Conservation (phyloP, 1,139 yeast species). For the Cylindricascospora bacillispora region DNA sequence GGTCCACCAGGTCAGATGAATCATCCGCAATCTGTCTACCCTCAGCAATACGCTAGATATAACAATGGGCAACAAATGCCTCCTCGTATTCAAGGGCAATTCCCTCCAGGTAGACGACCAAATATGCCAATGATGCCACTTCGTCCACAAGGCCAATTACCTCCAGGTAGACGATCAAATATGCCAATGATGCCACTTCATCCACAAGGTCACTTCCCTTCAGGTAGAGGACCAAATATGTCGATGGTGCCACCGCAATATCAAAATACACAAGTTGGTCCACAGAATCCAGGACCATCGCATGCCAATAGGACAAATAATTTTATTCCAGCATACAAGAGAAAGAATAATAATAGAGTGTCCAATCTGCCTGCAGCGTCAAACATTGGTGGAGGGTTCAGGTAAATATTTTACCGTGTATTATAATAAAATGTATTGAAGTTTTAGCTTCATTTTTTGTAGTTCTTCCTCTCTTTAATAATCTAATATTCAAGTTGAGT, state of each 20-base stretch:
- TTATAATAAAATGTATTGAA: too few species aligned
- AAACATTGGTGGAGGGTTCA: not conserved
- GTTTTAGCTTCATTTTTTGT: too few species aligned
- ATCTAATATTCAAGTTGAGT: too few species aligned
- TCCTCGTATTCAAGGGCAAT: not conserved
- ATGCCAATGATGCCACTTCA: constrained; percentile 1
- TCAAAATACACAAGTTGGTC: too few species aligned
- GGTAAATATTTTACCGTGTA: too few species aligned
- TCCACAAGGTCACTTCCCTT: not conserved
- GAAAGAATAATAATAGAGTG: too few species aligned
- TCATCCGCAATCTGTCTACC: not conserved
- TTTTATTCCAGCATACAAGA: constrained; percentile 26
- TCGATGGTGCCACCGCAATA: constrained; percentile 1
- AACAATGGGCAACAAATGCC: not conserved
- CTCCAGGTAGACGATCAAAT: not conserved
- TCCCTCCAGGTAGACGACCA: not conserved
- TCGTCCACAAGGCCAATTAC: not conserved
- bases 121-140: constrained; percentile 1
- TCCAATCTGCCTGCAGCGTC: not conserved
- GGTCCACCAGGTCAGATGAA: too few species aligned
- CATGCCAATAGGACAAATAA: constrained; percentile 1
- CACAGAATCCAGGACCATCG: too few species aligned
- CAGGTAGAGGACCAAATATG: constrained; percentile 1
- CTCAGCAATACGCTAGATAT: too few species aligned
- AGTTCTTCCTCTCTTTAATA: too few species aligned